Evolutionary conservation across 441 rosid species (phyloP).

Genomic region (Euphorbia celastroides): DNA sequence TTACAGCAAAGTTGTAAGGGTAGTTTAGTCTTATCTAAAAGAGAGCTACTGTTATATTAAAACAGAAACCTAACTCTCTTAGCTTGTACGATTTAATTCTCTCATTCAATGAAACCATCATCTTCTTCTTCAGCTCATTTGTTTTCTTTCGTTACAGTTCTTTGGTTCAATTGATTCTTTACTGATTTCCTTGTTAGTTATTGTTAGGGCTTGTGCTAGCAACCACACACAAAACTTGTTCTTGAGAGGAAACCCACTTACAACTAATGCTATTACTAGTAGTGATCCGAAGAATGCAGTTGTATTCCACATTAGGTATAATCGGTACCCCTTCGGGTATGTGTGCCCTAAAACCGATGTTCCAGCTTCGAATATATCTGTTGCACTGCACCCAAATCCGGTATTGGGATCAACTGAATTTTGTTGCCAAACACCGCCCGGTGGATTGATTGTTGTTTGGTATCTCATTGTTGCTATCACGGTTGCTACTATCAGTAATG

Average conservation of each 20-base stretch:
- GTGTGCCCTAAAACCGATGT: conserved; percentile 10
- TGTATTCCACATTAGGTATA: background rate
- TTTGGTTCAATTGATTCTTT: too few species aligned
- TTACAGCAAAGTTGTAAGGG: too few species aligned
- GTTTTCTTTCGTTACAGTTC: too few species aligned
- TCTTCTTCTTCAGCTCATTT: too few species aligned
- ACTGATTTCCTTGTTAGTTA: too few species aligned
- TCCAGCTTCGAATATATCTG: conserved; percentile 24
- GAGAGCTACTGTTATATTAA: too few species aligned
- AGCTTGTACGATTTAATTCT: too few species aligned
- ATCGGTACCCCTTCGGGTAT: background rate
- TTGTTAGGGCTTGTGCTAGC: background rate
- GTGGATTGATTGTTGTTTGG: conserved; percentile 34
- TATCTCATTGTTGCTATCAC: conserved; percentile 37
- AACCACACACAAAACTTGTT: background rate
- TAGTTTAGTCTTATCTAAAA: too few species aligned
- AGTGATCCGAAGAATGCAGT: background rate
- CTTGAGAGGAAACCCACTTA: conserved; percentile 7
- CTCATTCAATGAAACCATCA: too few species aligned
- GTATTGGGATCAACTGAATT: background rate
- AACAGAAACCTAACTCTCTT: too few species aligned
- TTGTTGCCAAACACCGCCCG: conserved; percentile 32
- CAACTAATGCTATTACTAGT: background rate
- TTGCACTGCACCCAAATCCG: background rate
- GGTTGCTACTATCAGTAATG: conserved; percentile 30